Evolutionary conservation across 371 early-diverging fungal species (phyloP), one percentile per base, ranked within the genome.

Genomic region (Lichtheimia ramosa): DNA sequence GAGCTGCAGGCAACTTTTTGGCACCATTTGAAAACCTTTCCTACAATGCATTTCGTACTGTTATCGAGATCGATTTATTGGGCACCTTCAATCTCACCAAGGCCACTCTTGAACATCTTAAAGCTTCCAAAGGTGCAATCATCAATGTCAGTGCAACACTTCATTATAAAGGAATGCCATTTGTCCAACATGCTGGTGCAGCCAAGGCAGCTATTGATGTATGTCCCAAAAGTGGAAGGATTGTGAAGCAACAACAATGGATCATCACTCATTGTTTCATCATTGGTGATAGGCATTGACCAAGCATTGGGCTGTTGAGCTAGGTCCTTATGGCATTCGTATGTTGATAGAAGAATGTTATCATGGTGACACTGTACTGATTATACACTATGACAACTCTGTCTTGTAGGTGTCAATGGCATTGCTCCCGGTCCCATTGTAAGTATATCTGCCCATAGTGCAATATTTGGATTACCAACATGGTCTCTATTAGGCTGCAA

Each of bases 1-100:
- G 83, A 46, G 89, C 89, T 27, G 92, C 93, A 13, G 93, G 93
- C 48, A 93, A 93, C 71, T 93, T 93, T 64, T 74, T 93, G 56
- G 79, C 89, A 13, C 75, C 89, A 24, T 83, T 83, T 48, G 82
- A 85, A 48, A 64, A 82, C 41, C 75, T 93, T 7, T 87, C 87
- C 3, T 82, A 86, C 66, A 88, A 89, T 59, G 93, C 89, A 24
- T 93, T 92, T 82, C 77, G 81, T 14, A 79, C 84, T 27, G 83
- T 82, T 27, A 79, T 83, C 59, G 83, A 82, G 43, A 83, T 82
- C 53, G 82, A 76, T 65, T 62, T 75, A n/a, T 55, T 76, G 14
- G 68, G 68, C 18, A 90, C 92, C 18, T 93, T 87, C 74, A 88
- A 92, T 71, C 76, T 88, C 13, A 85, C 86, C 58, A 92, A 91